Base-by-base conservation (phyloP, 2,329 filamentous ascomycete species). In the Fusarium pilosicola region DNA sequence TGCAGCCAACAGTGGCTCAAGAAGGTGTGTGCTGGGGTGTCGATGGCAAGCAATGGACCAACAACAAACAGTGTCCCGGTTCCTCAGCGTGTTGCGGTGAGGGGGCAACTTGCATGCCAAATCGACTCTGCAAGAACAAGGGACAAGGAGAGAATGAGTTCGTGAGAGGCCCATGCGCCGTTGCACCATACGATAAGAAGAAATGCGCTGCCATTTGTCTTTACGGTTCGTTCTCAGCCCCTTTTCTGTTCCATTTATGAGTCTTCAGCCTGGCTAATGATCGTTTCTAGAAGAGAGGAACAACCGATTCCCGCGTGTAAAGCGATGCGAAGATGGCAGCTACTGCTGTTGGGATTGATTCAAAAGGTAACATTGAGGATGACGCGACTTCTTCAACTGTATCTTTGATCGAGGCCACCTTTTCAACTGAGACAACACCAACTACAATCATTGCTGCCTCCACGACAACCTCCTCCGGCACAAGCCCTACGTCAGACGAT, bases 141-240 rank as follows among this genome's bases (percentile, higher is more conserved):
- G 62, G 49, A 26, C 62, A 71, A 42, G 48, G 58, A 4, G 51
- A 64, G 32, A 61, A 62, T 6, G 65, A 68, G 14, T 75, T 70
- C 20, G 57, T 76, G 8, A 65, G 74, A 56, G 73, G 70, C 0
- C 74, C 74, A 3, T 76, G 70, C 45, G 70, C 73, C 17, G 54
- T 75, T 20, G 62, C 62, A 15, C 67, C 73, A 0, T 74, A 70
- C 6, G 54, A 70, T 18, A 67, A 45, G 18, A 65, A 44, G 14
- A 70, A 72, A 6, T 74, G 69, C 22, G 69, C 71, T 5, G 54
- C 59, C 3, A 73, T 73, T 6, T 74, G 63, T 24, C 46, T 75
- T 17, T 72, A 68, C 11, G 63, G 63, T 74, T 38, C 61, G 71
- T 57, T 15, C 11, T 9, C 10, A 2, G 9, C 34, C 7, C 12